Evolutionary conservation across 2,329 filamentous ascomycete species (phyloP), one percentile per base, ranked within the genome.

Genomic region (Anisogramma anomala): DNA sequence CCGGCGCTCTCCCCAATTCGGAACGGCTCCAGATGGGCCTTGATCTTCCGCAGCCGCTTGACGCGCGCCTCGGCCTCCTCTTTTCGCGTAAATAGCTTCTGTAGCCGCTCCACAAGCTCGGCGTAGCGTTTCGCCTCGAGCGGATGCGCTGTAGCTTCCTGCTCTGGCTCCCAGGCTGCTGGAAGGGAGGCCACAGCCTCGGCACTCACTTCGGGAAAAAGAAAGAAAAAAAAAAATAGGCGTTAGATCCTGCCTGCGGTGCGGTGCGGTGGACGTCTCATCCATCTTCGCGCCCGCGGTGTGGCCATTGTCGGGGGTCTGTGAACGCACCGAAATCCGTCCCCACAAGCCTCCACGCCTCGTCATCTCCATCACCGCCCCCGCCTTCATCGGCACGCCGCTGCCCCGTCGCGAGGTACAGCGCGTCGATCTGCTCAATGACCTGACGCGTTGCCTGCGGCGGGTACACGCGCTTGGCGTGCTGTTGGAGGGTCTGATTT

Each of bases 401-500:
- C 32, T 65, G 64, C 5, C 62, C 68, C 1, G 62, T 61, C 31
- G 64, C 61, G 30, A 70, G 69, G 56, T 84, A 85, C 33, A 82
- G 61, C 35, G 61, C 60, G 58, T 83, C 78, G 31, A 86, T 76
- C 61, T 86, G 81, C 62, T 84, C 79, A 2, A 81, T 79, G 14
- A 85, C 71, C 52, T 83, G 78, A 26, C 80, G 71, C 38, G 71
- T 75, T n/a, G 80, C 78, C 50, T 82, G 77, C 0, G 78, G 71
- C 13, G 77, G 71, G 55, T 84, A 84, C 4, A 77, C 76, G 41
- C 77, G 70, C 26, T 72, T 73, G 22, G 70, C 70, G 55, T 86
- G 82, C 50, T 80, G 76, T 49, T 72, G 70, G 11, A 84, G 60
- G 13, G 68, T 61, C 45, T 77, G 71, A 54, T 83, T 82, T 10